A percentile compares a stretch with the other conserved stretches of the same genome.
phyloP scores from a whole-genome alignment of 148 eudicot genomes.

The Heliosperma pusillum region DNA sequence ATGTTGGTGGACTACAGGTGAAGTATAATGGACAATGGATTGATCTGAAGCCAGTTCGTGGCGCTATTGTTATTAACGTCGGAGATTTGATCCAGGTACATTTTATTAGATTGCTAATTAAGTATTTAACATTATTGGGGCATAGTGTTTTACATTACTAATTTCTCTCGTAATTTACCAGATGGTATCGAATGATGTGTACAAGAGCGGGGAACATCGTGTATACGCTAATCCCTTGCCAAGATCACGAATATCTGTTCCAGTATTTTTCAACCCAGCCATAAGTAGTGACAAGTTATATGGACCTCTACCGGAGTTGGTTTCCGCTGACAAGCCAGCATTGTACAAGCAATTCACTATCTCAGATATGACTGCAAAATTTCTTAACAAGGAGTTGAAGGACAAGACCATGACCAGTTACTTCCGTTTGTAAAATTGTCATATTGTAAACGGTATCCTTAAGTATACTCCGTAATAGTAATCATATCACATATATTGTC shows the following conservation, averaged over 20 bases:
- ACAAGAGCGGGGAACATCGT: constrained; percentile 64
- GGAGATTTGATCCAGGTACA: constrained; percentile 41
- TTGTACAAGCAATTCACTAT: constrained; percentile 32
- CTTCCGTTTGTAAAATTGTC: constrained; percentile 22
- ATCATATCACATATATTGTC: no score
- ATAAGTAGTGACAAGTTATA: constrained; percentile 38
- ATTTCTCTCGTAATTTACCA: neutral
- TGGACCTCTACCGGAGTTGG: constrained; percentile 58
- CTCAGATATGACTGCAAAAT: constrained; percentile 9
- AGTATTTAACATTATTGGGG: no score
- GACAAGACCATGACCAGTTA: constrained; percentile 21
- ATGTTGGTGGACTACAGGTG: constrained; percentile 36
- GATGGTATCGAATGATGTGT: constrained; percentile 59
- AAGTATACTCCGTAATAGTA: no score
- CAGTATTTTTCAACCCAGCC: constrained; percentile 57
- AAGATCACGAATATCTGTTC: constrained; percentile 42
- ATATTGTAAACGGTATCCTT: no score
- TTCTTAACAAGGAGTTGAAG: constrained; percentile 19
- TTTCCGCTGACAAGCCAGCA: constrained; percentile 46
- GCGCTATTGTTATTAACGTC: constrained; percentile 32
- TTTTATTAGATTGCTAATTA: no score
- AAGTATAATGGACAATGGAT: constrained; percentile 32
- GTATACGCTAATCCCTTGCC: constrained; percentile 47
- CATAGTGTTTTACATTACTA: neutral
- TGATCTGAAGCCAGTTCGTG: constrained; percentile 34